phyloP scores from a whole-genome alignment of 225 moss, liverwort and hornwort genomes.

The Takakia lepidozioides region DNA sequence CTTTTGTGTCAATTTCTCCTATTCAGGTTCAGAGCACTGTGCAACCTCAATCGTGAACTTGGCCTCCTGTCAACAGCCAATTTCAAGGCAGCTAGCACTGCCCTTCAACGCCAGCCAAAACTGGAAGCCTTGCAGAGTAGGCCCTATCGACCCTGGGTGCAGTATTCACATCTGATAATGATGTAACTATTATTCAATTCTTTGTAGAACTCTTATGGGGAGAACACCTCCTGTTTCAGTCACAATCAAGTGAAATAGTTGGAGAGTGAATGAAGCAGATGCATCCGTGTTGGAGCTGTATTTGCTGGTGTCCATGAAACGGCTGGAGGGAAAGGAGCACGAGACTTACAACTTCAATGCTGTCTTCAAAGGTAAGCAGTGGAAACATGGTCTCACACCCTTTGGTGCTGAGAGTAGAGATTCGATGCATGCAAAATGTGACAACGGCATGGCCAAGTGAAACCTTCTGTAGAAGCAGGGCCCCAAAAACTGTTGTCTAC shows the following conservation, averaged over 20 bases:
- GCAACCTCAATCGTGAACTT: constrained; percentile 60
- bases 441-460: background rate
- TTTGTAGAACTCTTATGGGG: background rate
- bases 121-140: constrained; percentile 42
- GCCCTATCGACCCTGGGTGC: background rate
- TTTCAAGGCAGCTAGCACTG: constrained; percentile 57
- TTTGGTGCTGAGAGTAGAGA: too few species aligned
- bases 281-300: constrained; percentile 87
- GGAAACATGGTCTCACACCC: too few species aligned
- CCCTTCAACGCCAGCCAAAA: constrained; percentile 69
- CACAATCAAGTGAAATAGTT: background rate
- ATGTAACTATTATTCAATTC: background rate
- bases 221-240: background rate
- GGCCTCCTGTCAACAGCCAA: constrained; percentile 73
- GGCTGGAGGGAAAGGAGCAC: constrained; percentile 82
- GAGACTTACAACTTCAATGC: constrained; percentile 83
- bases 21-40: constrained; percentile 76
- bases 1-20: background rate
- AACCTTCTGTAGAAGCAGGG: too few species aligned
- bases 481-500: too few species aligned
- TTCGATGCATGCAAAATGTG: background rate
- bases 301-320: constrained; percentile 87
- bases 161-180: background rate
- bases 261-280: constrained; percentile 26
- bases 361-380: constrained; percentile 58